These are phyloP conservation scores for Diaporthe eres DNA, from an alignment of 2,329 filamentous ascomycete genomes.

Conservation along the genomic window DNA sequence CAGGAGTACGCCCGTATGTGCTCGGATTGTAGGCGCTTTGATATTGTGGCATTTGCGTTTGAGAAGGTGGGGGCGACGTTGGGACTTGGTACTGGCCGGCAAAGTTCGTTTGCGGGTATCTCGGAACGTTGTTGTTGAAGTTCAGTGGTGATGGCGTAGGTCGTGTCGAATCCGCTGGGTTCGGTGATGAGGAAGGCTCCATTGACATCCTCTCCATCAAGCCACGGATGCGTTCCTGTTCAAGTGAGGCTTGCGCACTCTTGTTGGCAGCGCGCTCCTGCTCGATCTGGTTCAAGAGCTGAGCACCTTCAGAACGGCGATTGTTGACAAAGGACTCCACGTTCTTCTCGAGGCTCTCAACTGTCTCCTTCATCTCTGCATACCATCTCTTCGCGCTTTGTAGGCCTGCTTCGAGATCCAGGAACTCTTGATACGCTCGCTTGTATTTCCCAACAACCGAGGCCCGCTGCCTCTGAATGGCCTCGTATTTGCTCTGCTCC, in stretches of 20 bases:
- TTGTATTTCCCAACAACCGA: constrained; percentile 89
- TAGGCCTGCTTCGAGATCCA: constrained; percentile 88
- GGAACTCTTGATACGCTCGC: constrained; percentile 91
- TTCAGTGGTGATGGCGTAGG: constrained; percentile 54
- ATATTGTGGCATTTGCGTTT: constrained; percentile 58
- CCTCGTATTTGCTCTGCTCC: constrained; percentile 96
- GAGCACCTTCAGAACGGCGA: constrained; percentile 88
- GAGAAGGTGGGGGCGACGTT: constrained; percentile 68
- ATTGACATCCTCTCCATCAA: constrained; percentile 98
- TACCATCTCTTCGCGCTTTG: constrained; percentile 94
- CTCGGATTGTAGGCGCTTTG: constrained; percentile 70
- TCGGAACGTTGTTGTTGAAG: constrained; percentile 55
- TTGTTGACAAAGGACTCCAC: constrained; percentile 98
- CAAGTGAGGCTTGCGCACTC: constrained; percentile 78
- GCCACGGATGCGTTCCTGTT: constrained; percentile 86
- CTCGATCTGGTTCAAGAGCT: constrained; percentile 90
- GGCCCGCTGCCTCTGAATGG: constrained; percentile 85
- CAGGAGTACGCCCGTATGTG: constrained; percentile 70
- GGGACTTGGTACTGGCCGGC: constrained; percentile 72
- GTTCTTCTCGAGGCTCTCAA: constrained; percentile 93
- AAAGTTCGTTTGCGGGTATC: constrained; percentile 68
- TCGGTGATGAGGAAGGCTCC: constrained; percentile 70
- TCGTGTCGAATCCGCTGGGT: constrained; percentile 53
- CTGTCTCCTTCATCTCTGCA: constrained; percentile 93
- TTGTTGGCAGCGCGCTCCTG: constrained; percentile 77